These are phyloP conservation scores for Botrytis paeoniae DNA, from an alignment of 2,329 filamentous ascomycete genomes.

Conservation along the genomic window DNA sequence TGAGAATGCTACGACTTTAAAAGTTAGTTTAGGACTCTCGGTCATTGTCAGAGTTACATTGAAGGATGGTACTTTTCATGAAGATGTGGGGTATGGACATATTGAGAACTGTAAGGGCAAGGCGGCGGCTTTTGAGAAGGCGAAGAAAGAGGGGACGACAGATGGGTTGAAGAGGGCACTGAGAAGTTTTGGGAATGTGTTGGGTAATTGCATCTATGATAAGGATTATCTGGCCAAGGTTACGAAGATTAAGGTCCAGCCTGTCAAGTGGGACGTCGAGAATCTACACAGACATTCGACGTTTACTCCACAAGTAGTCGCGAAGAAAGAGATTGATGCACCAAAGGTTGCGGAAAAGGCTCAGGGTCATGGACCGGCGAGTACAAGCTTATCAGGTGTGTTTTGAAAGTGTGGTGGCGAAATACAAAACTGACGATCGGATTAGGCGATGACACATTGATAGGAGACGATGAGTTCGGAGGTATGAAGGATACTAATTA, in stretches of 20 bases:
- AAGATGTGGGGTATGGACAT: conserved; percentile 95
- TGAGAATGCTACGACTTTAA: conserved; percentile 73
- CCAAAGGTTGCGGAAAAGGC: conserved; percentile 32
- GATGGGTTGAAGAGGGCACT: conserved; percentile 88
- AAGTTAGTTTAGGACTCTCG: conserved; percentile 80
- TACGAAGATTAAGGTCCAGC: conserved; percentile 80
- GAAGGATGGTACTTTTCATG: conserved; percentile 91
- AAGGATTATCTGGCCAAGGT: conserved; percentile 89
- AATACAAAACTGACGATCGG: conserved; percentile 24
- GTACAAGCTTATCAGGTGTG: neutral
- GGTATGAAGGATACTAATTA: conserved; percentile 46
- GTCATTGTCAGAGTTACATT: conserved; percentile 89
- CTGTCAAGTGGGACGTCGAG: conserved; percentile 74
- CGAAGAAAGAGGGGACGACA: conserved; percentile 96
- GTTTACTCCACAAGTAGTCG: conserved; percentile 40
- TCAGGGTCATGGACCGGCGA: conserved; percentile 18
- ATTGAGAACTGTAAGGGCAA: conserved; percentile 97
- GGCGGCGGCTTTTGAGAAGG: conserved; percentile 94
- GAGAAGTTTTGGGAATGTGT: conserved; percentile 88
- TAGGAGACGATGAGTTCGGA: conserved; percentile 52
- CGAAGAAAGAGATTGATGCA: conserved; percentile 36
- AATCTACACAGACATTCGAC: conserved; percentile 79
- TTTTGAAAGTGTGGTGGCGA: neutral
- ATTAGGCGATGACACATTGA: conserved; percentile 40
- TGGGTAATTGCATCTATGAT: conserved; percentile 99